Conservation (phyloP, 1,284 basidiomycete species). For the Kwoniella shivajii region DNA sequence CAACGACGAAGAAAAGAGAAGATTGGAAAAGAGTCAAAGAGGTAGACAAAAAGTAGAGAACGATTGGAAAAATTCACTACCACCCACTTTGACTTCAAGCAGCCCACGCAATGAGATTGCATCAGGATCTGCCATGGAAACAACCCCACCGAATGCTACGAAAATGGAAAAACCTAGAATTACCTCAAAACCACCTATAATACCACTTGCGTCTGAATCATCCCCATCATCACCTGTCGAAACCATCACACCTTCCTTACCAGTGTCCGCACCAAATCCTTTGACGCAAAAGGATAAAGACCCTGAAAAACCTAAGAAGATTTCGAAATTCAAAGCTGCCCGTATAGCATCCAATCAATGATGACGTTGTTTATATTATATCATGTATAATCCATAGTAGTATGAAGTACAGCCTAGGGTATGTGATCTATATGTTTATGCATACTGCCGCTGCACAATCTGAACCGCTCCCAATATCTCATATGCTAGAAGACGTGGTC, state of each 20-base stretch:
- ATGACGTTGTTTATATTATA: background rate
- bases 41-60: background rate
- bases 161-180: background rate
- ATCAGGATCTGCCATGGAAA: no score
- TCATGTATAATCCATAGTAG: slow-evolving; percentile 10
- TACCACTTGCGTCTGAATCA: slow-evolving; percentile 3
- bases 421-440: no score
- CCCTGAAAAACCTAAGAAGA: slow-evolving; percentile 33
- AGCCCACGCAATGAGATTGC: no score
- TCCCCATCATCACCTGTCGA: background rate
- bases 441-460: no score
- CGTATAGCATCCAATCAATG: slow-evolving; percentile 23
- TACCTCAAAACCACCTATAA: background rate
- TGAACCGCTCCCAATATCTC: no score
- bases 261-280: background rate
- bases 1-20: background rate
- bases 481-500: no score
- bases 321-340: slow-evolving; percentile 49
- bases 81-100: slow-evolving; percentile 2
- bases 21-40: slow-evolving; percentile 2
- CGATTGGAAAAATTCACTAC: slow-evolving; percentile 14
- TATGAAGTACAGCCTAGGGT: no score
- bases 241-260: background rate
- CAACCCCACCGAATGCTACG: no score
- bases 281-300: background rate